Evolutionary conservation across 805 yeast genomes (phyloP), one percentile per base, ranked within the genome.

Genomic region (Hanseniaspora pseudoguilliermondii): DNA sequence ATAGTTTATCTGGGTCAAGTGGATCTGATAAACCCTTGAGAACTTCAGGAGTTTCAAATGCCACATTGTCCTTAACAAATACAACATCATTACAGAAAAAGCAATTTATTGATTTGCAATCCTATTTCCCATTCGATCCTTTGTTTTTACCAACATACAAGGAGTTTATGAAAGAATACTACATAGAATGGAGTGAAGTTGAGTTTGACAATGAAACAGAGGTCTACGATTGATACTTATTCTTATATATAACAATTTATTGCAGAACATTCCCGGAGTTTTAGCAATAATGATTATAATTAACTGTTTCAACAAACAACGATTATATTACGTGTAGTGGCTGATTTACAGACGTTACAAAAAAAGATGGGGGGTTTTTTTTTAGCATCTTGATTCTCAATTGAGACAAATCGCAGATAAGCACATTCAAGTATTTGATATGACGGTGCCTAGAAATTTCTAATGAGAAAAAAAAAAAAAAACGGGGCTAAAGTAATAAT

Each of bases 91-190:
- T 75, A 34, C 79, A 80, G 55, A 82, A 82, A 63, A 90, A 86
- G 65, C 96, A 89, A 64, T 88, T 86, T 64, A 76, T 86, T 61
- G 95, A 88, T 63, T 73, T 91, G 53, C 96, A 90, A 66, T 89
- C 93, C n/a, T 91, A 88, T 66, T 91, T 91, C 69, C 98, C 98
- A 13, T 91, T 86, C 66, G 97, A 91, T 72, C 98, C 98, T 1
- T 69, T 93, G 59, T 79, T 85, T 51, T 75, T 91, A 59, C 84
- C 82, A 47, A 69, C 69, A 11, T 78, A 86, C 49, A 80, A 82
- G 62, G 67, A 70, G 41, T 66, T 80, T 36, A 70, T 93, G 56
- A 72, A 75, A 35, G 73, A 70, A 6, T 75, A 76, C 58, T 85
- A 82, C 64, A 80, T 90, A 29, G 93, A 89, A 63, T 91, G 97